Percentiles rank a stretch among this genome's conserved stretches.
Conservation (phyloP, 2,329 filamentous ascomycete genomes). For the Calycina herbarum region DNA sequence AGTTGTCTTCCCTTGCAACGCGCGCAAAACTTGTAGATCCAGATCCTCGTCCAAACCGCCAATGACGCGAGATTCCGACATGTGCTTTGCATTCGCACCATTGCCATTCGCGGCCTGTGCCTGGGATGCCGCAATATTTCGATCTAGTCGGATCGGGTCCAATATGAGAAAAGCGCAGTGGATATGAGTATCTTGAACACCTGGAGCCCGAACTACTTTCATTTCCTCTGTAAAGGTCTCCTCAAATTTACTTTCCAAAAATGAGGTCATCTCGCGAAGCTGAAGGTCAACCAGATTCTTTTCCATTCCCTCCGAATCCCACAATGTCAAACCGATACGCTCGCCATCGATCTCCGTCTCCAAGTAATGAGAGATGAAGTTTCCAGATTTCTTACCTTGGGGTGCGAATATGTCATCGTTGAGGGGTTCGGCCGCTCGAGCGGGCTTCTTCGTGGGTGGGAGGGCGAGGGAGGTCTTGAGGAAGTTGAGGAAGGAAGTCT, state of each 20-base stretch:
- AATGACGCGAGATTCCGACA: conserved; percentile 46
- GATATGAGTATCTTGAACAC: conserved; percentile 93
- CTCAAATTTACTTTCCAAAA: conserved; percentile 97
- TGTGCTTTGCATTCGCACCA: conserved; percentile 51
- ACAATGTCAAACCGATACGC: conserved; percentile 86
- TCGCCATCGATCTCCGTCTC: conserved; percentile 95
- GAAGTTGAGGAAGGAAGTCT: conserved; percentile 96
- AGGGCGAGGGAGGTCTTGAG: conserved; percentile 82
- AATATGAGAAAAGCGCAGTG: conserved; percentile 92
- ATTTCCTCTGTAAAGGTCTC: conserved; percentile 97
- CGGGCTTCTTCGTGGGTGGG: conserved; percentile 71
- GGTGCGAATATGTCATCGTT: conserved; percentile 55
- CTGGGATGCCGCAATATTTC: conserved; percentile 71
- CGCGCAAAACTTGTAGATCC: conserved; percentile 85
- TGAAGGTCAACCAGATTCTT: conserved; percentile 95
- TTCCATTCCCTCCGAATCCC: conserved; percentile 95
- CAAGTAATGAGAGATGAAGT: conserved; percentile 84
- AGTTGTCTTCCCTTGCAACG: conserved; percentile 88
- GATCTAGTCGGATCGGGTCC: conserved; percentile 82
- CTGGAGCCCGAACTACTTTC: conserved; percentile 91
- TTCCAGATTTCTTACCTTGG: conserved; percentile 46
- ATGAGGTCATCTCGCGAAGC: conserved; percentile 84
- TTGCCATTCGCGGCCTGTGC: conserved; percentile 51
- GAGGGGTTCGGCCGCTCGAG: conserved; percentile 37
- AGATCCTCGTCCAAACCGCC: conserved; percentile 83